Evolutionary conservation across 345 rosid genomes (phyloP).

Genomic region (Acer saccharum): DNA sequence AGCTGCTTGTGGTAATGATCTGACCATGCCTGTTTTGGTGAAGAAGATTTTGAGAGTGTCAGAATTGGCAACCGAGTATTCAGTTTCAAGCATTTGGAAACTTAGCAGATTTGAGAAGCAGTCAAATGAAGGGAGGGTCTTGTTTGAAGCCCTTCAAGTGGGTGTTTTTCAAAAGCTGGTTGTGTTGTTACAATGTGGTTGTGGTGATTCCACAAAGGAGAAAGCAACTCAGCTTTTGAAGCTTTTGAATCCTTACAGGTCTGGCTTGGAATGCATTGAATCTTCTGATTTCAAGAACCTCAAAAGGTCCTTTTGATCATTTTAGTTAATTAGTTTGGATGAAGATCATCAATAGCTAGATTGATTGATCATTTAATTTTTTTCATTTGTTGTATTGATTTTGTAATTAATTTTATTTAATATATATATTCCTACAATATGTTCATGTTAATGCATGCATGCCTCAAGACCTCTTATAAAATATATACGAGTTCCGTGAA

Average conservation of each 20-base stretch:
- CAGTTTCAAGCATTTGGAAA: conserved; percentile 50
- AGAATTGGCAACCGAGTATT: conserved; percentile 34
- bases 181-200: conserved; percentile 55
- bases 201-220: conserved; percentile 49
- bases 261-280: conserved; percentile 58
- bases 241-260: conserved; percentile 54
- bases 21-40: conserved; percentile 48
- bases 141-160: conserved; percentile 51
- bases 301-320: conserved; percentile 48
- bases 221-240: conserved; percentile 61
- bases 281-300: conserved; percentile 62
- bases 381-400: neutral
- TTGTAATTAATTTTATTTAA: neutral
- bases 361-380: neutral
- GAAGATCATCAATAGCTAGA: neutral
- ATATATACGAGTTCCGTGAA: too few species aligned
- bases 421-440: neutral
- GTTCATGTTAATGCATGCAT: neutral
- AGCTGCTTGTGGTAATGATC: conserved; percentile 36
- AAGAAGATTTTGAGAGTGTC: conserved; percentile 52
- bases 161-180: conserved; percentile 66
- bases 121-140: conserved; percentile 20
- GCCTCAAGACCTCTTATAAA: neutral
- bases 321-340: neutral
- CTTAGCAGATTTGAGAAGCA: conserved; percentile 35